phyloP scores from a whole-genome alignment of 2,329 filamentous ascomycete genomes.

The Emydomyces testavorans region DNA sequence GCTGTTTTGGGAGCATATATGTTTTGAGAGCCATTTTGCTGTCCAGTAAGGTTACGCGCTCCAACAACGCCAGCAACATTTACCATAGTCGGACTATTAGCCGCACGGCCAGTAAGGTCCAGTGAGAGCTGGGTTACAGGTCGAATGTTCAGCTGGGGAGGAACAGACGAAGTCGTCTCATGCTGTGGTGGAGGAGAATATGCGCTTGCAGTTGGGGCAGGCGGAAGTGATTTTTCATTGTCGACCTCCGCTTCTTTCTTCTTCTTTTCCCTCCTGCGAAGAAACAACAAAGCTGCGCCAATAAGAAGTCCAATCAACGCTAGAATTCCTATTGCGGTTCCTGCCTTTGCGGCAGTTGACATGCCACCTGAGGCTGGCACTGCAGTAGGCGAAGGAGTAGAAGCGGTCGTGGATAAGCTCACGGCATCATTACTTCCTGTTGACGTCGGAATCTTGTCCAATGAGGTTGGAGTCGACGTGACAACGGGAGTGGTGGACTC shows the following conservation, averaged over 20 bases:
- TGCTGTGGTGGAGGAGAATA: constrained; percentile 21
- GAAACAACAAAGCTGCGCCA: constrained; percentile 58
- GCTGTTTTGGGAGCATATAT: constrained; percentile 28
- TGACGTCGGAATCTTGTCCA: neutral
- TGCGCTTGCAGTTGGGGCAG: neutral
- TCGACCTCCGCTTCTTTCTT: constrained; percentile 43
- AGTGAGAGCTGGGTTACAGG: constrained; percentile 76
- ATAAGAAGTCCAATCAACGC: constrained; percentile 55
- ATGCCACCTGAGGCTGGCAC: constrained; percentile 25
- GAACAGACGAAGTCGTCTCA: constrained; percentile 35
- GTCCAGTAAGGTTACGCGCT: constrained; percentile 27
- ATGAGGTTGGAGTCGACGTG: neutral
- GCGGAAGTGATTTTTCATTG: constrained; percentile 50
- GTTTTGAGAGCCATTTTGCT: constrained; percentile 22
- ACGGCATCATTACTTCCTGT: constrained; percentile 12
- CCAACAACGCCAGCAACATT: constrained; percentile 21
- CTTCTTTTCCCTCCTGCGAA: constrained; percentile 58
- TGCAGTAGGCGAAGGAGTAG: constrained; percentile 20
- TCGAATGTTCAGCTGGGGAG: constrained; percentile 73
- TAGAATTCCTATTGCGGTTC: constrained; percentile 72
- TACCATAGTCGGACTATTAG: constrained; percentile 15
- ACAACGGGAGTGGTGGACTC: neutral
- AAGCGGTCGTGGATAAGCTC: constrained; percentile 8
- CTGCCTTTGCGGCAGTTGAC: constrained; percentile 53
- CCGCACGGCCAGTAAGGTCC: constrained; percentile 41